phyloP scores from a whole-genome alignment of 768 basidiomycete species.

The Dentipellis sp. region DNA sequence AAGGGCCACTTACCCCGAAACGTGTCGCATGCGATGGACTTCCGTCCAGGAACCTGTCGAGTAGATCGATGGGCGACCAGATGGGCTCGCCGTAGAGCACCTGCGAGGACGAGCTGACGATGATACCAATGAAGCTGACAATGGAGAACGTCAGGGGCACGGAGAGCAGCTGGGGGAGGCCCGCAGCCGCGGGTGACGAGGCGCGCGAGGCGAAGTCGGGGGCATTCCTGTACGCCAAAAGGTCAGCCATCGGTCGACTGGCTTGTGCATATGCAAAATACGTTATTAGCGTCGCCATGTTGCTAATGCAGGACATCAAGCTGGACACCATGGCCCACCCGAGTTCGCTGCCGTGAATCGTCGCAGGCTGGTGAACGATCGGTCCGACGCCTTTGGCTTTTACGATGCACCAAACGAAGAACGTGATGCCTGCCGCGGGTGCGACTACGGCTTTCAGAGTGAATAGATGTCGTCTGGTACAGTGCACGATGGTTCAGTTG shows the following conservation, averaged over 20 bases:
- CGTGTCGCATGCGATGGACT: conserved; percentile 53
- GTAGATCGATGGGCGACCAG: conserved; percentile 71
- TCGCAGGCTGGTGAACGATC: conserved; percentile 56
- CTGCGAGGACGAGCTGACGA: conserved; percentile 70
- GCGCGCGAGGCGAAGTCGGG: conserved; percentile 70
- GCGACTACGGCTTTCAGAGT: conserved; percentile 68
- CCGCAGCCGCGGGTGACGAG: conserved; percentile 44
- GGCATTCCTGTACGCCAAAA: conserved; percentile 40
- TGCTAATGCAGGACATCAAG: conserved; percentile 72
- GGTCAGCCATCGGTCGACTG: background rate
- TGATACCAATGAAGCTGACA: conserved; percentile 73
- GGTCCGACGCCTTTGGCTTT: conserved; percentile 74
- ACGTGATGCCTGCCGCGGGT: conserved; percentile 58
- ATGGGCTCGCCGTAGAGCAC: conserved; percentile 70
- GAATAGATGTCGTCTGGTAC: conserved; percentile 61
- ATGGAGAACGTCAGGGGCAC: conserved; percentile 67
- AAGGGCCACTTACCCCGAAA: conserved; percentile 39
- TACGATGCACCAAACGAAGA: conserved; percentile 72
- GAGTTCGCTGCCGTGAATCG: conserved; percentile 54
- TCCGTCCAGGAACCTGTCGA: conserved; percentile 60
- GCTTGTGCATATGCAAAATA: conserved; percentile 22
- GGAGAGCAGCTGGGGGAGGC: conserved; percentile 59
- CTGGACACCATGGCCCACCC: conserved; percentile 70
- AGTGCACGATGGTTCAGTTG: background rate
- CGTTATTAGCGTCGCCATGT: conserved; percentile 69